These are phyloP conservation scores for Hyaloperonospora arabidopsidis DNA, from an alignment of 352 stramenopile species.

Conservation along the genomic window DNA sequence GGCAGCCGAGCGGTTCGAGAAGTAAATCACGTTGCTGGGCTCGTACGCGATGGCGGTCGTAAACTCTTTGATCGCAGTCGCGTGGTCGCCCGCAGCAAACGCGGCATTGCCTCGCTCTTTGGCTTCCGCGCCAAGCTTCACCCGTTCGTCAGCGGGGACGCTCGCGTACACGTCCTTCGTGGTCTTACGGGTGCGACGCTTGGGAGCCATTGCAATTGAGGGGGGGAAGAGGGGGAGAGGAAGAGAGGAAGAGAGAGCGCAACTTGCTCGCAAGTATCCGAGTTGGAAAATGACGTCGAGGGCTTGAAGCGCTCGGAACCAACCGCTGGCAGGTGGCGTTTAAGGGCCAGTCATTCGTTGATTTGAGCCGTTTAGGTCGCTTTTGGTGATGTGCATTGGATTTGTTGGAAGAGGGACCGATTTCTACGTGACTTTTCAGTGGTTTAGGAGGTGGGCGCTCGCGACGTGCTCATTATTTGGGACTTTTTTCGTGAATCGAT, in stretches of 20 bases:
- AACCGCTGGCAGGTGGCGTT: conserved; percentile 17
- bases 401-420: neutral
- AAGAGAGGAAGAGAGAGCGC: conserved; percentile 9
- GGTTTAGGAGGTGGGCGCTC: too few species aligned
- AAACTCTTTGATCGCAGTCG: conserved; percentile 85
- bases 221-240: neutral
- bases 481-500: too few species aligned
- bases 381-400: neutral
- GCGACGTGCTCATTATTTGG: too few species aligned
- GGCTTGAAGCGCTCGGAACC: conserved; percentile 22
- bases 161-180: conserved; percentile 75
- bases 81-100: conserved; percentile 68
- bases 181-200: conserved; percentile 75
- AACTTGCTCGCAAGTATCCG: conserved; percentile 28
- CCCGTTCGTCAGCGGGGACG: conserved; percentile 55
- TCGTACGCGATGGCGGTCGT: conserved; percentile 81
- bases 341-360: conserved; percentile 1
- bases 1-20: conserved; percentile 81
- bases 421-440: too few species aligned
- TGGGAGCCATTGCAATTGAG: conserved; percentile 52
- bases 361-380: neutral
- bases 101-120: conserved; percentile 83
- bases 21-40: conserved; percentile 83
- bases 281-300: conserved; percentile 45
- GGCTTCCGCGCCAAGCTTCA: conserved; percentile 67